These are phyloP conservation scores for Funneliformis geosporum DNA, from an alignment of 192 early-diverging fungal species.

Conservation along the genomic window DNA sequence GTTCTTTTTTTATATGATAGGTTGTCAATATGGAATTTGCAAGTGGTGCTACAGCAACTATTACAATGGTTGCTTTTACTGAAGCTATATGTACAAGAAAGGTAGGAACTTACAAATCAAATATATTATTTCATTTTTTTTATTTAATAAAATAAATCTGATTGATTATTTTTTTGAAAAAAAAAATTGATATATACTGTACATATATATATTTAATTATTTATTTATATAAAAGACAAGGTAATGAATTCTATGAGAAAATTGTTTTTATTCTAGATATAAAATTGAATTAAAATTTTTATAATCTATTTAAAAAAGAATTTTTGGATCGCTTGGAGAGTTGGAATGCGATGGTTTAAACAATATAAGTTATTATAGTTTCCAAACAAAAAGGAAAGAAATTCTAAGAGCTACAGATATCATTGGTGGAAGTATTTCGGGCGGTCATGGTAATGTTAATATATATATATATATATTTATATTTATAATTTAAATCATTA, in stretches of 20 bases:
- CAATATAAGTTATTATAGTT: constrained; percentile 18
- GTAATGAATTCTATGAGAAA: neutral
- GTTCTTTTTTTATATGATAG: neutral
- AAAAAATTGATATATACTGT: no score
- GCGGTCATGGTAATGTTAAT: constrained; percentile 19
- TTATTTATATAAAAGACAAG: neutral
- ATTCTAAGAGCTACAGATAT: neutral
- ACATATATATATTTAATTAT: no score
- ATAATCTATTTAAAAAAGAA: neutral
- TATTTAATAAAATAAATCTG: neutral
- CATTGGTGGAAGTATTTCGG: neutral
- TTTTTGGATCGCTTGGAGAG: constrained; percentile 24
- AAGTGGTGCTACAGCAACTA: constrained; percentile 34
- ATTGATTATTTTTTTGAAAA: no score
- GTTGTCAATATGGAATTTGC: constrained; percentile 41
- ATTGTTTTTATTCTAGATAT: constrained; percentile 16
- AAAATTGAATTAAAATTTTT: neutral
- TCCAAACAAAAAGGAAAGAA: constrained; percentile 17
- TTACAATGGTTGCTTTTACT: constrained; percentile 35
- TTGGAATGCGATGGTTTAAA: constrained; percentile 22
- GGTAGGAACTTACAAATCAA: no score
- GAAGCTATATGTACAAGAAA: constrained; percentile 32
- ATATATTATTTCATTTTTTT: neutral
- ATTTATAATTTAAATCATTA: neutral
- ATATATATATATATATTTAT: no score